Percentiles rank a stretch among this genome's conserved stretches.
These are phyloP conservation scores for Letharia columbiana DNA, from an alignment of 495 filamentous ascomycete genomes.

Conservation along the genomic window DNA sequence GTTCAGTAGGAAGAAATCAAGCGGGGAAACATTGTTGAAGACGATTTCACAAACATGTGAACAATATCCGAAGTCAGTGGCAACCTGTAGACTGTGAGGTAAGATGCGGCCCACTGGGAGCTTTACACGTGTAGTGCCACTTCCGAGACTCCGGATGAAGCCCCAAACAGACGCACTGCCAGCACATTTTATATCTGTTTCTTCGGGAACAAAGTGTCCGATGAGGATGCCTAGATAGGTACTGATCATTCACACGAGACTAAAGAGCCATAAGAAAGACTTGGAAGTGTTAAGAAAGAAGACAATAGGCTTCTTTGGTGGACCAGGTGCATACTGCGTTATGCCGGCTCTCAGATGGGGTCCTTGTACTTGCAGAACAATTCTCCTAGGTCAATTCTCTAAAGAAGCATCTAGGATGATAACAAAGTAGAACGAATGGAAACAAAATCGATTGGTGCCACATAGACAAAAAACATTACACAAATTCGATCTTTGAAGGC, in stretches of 20 bases:
- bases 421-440: not conserved
- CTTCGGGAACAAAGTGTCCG: not conserved
- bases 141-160: not conserved
- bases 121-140: too few relatives aligned
- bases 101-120: not conserved
- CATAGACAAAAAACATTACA: too few relatives aligned
- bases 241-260: not conserved
- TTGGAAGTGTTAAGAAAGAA: not conserved
- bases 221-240: not conserved
- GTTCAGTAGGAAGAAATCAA: not conserved
- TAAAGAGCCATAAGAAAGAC: not conserved
- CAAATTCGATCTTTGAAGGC: not conserved
- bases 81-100: not conserved
- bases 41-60: not conserved
- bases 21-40: not conserved
- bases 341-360: not conserved
- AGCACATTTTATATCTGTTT: not conserved
- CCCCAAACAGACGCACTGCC: not conserved
- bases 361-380: not conserved
- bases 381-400: not conserved
- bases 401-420: not conserved
- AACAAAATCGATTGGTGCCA: too few relatives aligned
- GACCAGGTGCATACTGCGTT: not conserved
- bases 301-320: not conserved
- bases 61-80: not conserved